Evolutionary conservation across 345 rosid species (phyloP), one percentile per base, ranked within the genome.

Genomic region (Brassica nigra): DNA sequence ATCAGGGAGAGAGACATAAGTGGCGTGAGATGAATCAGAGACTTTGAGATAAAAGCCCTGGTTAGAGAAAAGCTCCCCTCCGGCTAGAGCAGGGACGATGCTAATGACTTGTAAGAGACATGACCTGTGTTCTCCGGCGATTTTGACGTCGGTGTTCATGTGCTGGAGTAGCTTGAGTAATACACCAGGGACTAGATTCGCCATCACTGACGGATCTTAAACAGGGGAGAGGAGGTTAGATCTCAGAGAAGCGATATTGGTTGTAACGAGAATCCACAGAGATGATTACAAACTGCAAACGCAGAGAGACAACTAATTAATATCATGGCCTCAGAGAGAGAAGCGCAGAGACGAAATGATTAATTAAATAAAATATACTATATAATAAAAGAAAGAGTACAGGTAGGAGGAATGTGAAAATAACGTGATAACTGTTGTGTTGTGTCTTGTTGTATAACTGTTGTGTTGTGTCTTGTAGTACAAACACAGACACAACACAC

Each of bases 21-120:
- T 93, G 15, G 99, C 99, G 79, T 93, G 99, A 62, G 97, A 95
- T 1, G 99, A 95, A 88, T 95, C 99, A 36, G 99, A 95, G 74
- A 95, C 99, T 87, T 88, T 95, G 11, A 95, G 88, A 81, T 90
- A 95, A 76, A 95, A 95, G 3, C 99, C 99, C 54, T 95, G 90
- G 73, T 91, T 95, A 1, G 93, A 68, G 73, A 95, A 95, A 3
- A 95, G 88, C 87, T 93, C 99, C 16, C 98, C 94, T 16, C 98
- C 99, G 6, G 99, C 98, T 44, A 95, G 57, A 28, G 98, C 98
- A 6, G 98, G 99, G 0, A 95, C 98, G 54, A 95, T 95, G 80
- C 99, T 91, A 78, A 95, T 86, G 0, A 95, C 99, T 70, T 95
- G 99, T 81, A 95, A 82, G 0, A 95, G 80, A 79, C 96, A 90